Evolutionary conservation across 2,329 filamentous ascomycete species (phyloP), one percentile per base, ranked within the genome.

Genomic region (Claviceps fusiformis): DNA sequence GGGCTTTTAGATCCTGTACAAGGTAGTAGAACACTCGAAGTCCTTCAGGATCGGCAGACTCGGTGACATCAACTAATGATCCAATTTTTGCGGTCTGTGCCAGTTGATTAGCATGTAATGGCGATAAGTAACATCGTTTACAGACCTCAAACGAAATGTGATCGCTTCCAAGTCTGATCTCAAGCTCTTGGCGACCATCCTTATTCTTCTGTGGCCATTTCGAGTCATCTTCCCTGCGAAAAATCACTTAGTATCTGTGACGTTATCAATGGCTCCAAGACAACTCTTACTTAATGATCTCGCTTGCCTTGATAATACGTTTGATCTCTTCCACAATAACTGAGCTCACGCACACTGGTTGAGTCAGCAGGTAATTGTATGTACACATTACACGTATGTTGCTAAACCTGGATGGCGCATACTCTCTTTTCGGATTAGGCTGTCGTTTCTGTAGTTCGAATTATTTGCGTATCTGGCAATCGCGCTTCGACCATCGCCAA

Each of bases 121-220:
- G 35, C 15, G 11, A 39, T 6, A 15, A 9, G 6, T 10, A 50
- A 5, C 9, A 3, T 19, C n/a, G 37, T 10, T 1, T 56, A 64
- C 77, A 59, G 70, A 91, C 91, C 85, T 98, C 93, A 62, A 98
- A 98, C 1, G 90, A 95, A 62, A 98, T 97, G 70, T 97, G 92
- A 60, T 98, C 93, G 64, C 87, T 93, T 46, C 92, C 93, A 55
- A 98, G 70, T 51, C 91, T 81, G 57, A 98, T 96, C 71, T 98
- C 93, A 50, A 98, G 78, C 73, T 98, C 93, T 69, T 98, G 93
- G 60, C 92, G 83, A 41, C 93, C 93, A 64, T 98, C 93, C 74
- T 97, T 97, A 75, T 98, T 98, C 81, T 97, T 98, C 71, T 95
- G 89, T 0, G 93, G 93, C 93, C 93, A 98, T 70, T 96, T 96